These are phyloP conservation scores for Pyrus hybrid DNA, from an alignment of 331 rosid genomes.

Conservation along the genomic window DNA sequence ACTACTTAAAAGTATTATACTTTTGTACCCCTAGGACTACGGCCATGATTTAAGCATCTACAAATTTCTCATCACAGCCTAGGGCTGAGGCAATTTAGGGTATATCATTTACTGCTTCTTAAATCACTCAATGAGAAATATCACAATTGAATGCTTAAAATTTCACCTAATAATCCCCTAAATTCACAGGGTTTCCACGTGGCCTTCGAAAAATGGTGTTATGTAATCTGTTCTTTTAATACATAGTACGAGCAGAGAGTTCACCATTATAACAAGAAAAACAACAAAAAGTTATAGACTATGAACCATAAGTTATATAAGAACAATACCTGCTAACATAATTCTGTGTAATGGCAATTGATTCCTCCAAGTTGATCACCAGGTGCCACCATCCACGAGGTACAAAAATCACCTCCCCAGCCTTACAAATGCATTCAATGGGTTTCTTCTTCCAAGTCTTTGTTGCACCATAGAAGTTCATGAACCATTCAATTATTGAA, in stretches of 20 bases:
- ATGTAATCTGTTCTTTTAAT: not conserved
- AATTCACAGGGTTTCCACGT: not conserved
- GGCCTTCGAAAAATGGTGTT: not conserved
- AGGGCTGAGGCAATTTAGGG: not conserved
- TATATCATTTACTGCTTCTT: no score
- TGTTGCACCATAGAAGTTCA: constrained; percentile 79
- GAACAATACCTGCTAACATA: constrained; percentile 71
- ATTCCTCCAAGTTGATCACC: constrained; percentile 90
- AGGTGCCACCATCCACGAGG: constrained; percentile 98
- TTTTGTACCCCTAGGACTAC: not conserved
- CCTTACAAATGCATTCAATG: constrained; percentile 72
- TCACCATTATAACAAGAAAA: not conserved
- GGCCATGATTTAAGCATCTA: not conserved
- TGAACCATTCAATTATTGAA: constrained; percentile 92
- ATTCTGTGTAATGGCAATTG: constrained; percentile 90
- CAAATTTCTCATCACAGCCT: not conserved
- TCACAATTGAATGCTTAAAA: not conserved
- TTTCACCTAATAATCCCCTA: not conserved
- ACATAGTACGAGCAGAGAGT: not conserved
- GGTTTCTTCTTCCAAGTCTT: constrained; percentile 73
- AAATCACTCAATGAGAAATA: not conserved
- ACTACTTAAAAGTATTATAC: not conserved
- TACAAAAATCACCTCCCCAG: constrained; percentile 88
- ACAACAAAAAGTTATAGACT: not conserved
- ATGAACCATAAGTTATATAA: not conserved